phyloP scores from a whole-genome alignment of 495 filamentous ascomycete species.

The Aspergillus sclerotioniger region DNA sequence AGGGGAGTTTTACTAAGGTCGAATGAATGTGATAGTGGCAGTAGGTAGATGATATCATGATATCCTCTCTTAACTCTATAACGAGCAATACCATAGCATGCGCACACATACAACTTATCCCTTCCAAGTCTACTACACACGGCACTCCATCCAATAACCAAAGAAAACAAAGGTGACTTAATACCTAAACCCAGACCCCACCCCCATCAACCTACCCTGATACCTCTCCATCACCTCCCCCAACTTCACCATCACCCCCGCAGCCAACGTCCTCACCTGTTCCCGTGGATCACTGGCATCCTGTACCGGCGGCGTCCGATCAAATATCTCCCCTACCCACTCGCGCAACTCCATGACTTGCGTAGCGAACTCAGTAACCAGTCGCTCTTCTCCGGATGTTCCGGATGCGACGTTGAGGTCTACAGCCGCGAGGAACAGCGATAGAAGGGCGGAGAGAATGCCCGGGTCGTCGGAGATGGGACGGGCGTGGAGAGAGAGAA shows the following conservation, averaged over 20 bases:
- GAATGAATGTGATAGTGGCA: conserved; percentile 12
- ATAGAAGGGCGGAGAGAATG: conserved; percentile 71
- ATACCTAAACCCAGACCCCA: conserved; percentile 48
- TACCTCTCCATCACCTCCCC: conserved; percentile 80
- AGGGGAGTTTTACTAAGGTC: conserved; percentile 54
- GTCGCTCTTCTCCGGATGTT: conserved; percentile 60
- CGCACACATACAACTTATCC: background rate
- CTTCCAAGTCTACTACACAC: background rate
- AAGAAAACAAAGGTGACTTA: conserved; percentile 6
- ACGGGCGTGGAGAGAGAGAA: conserved; percentile 43
- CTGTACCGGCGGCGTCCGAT: conserved; percentile 53
- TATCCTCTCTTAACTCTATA: background rate
- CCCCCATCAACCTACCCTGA: conserved; percentile 58
- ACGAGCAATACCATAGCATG: background rate
- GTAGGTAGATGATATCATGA: background rate
- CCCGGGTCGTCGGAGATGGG: conserved; percentile 53
- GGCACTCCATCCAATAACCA: background rate
- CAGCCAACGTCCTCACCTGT: conserved; percentile 59
- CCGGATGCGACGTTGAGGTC: conserved; percentile 68
- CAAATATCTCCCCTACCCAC: conserved; percentile 62
- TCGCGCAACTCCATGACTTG: conserved; percentile 42
- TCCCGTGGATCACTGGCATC: conserved; percentile 42
- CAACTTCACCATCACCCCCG: conserved; percentile 75
- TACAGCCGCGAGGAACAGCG: conserved; percentile 74
- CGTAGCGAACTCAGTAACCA: conserved; percentile 55